Evolutionary conservation across 1,284 basidiomycete genomes (phyloP).

Genomic region (Malassezia restricta): DNA sequence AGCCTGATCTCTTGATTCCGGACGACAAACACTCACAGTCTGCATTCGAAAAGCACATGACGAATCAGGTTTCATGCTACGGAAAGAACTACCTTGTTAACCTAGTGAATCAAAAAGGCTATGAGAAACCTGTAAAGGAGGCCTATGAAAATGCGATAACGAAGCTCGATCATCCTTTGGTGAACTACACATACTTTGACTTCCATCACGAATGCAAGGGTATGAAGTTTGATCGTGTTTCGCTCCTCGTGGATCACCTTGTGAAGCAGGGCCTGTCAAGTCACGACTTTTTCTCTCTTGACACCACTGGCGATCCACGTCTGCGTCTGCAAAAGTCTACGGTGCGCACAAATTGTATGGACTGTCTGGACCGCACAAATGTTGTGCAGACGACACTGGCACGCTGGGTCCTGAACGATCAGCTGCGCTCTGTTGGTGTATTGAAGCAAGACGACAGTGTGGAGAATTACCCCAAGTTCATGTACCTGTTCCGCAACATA

Average conservation of each 20-base stretch:
- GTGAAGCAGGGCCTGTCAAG: slow-evolving; percentile 58
- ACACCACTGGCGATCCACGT: slow-evolving; percentile 16
- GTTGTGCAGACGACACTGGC: slow-evolving; percentile 60
- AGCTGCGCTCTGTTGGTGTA: slow-evolving; percentile 54
- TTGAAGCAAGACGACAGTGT: slow-evolving; percentile 27
- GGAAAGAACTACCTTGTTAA: slow-evolving; percentile 75
- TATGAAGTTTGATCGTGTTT: slow-evolving; percentile 89
- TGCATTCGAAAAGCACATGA: slow-evolving; percentile 63
- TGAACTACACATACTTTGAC: slow-evolving; percentile 91
- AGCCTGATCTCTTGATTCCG: slow-evolving; percentile 94
- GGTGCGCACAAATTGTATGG: slow-evolving; percentile 58
- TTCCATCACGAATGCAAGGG: slow-evolving; percentile 93
- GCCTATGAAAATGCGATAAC: slow-evolving; percentile 71
- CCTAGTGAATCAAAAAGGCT: slow-evolving; percentile 86
- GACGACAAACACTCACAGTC: slow-evolving; percentile 67
- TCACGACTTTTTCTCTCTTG: slow-evolving; percentile 25
- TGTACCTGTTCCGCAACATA: slow-evolving; percentile 77
- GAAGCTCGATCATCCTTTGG: slow-evolving; percentile 54
- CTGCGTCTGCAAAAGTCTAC: slow-evolving; percentile 47
- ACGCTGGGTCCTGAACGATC: slow-evolving; percentile 52
- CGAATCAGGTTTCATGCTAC: slow-evolving; percentile 63
- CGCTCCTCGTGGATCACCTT: slow-evolving; percentile 65
- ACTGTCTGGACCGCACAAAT: slow-evolving; percentile 69
- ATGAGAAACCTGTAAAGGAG: slow-evolving; percentile 90
- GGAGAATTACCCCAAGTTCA: slow-evolving; percentile 35